Base-by-base conservation (phyloP, 75 land plant genomes). In the Picea sitchensis region DNA sequence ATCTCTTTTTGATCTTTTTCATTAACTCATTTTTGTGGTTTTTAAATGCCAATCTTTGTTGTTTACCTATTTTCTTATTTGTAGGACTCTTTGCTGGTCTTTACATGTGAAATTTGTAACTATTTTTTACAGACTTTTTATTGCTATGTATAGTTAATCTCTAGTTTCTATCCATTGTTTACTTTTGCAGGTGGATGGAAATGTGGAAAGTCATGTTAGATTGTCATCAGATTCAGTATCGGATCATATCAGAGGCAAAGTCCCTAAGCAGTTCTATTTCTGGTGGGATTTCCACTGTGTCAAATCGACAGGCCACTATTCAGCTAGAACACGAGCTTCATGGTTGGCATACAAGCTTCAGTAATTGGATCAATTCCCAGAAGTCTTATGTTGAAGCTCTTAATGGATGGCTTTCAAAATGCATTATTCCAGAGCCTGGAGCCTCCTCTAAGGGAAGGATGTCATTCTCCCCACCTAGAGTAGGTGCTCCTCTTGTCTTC, bases 121-220 rank as follows among this genome's bases (percentile, higher is more conserved):
- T 69, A 18, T 8, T 69, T 13, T 69, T 44, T 41, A 47, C 13
- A n/a, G 4, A 18, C 0, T 14, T 20, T 71, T 71, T 71, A 20
- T 36, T 71, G 54, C n/a, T 71, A 71, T 64, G 65, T 76, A 38
- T 58, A 1, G 11, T 13, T 57, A 31, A 76, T 77, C 3, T 38
- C 65, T 34, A 77, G 21, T 32, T 76, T 34, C 15, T 36, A n/a
- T 36, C 73, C 30, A 41, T n/a, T 34, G 1, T 14, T 26, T 56
- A 21, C 34, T 41, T 75, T 26, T 54, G 36, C 57, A 80, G 81
- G 78, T 80, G 76, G 61, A 34, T 34, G 58, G n/a, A 54, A 57
- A 80, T 80, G 81, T 80, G 81, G 81, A 74, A 36, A 31, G 78
- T 20, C 20, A 80, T 80, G 81, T 58, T 58, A 32, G 77, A 80